phyloP scores from a whole-genome alignment of 257 asterid species.

The Gentiana macrophylla region DNA sequence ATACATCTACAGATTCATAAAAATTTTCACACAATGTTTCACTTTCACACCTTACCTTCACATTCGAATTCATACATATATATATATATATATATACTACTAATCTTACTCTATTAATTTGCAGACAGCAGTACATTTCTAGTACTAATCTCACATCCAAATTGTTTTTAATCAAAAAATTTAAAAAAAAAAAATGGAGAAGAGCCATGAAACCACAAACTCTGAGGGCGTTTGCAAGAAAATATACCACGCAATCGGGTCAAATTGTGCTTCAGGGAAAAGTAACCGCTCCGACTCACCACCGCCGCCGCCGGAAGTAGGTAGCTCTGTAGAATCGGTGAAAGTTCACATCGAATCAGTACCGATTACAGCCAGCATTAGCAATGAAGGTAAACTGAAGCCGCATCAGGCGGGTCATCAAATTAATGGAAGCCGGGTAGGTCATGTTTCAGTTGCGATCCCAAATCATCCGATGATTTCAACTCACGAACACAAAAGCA shows the following conservation, averaged over 20 bases:
- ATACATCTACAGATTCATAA: no score
- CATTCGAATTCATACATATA: no score
- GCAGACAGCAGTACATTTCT: neutral
- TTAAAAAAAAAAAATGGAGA: neutral
- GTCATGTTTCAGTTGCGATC: no score
- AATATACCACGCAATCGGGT: neutral
- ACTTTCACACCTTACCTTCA: no score
- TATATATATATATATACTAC: no score
- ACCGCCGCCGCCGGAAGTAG: neutral
- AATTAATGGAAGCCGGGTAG: no score
- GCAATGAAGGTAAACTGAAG: neutral
- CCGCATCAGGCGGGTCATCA: neutral
- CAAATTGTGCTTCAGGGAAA: conserved; percentile 3
- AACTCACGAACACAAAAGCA: no score
- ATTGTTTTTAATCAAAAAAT: neutral
- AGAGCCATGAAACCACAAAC: neutral
- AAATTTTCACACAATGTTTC: no score
- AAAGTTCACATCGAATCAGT: conserved; percentile 1
- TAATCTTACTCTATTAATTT: neutral
- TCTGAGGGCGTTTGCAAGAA: conserved; percentile 3
- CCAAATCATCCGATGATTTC: neutral
- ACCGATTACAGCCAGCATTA: neutral
- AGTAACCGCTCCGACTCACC: neutral
- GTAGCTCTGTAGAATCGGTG: neutral
- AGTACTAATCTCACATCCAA: neutral